phyloP scores from a whole-genome alignment of 148 eudicot species.

The Vaccinium myrtillus region DNA sequence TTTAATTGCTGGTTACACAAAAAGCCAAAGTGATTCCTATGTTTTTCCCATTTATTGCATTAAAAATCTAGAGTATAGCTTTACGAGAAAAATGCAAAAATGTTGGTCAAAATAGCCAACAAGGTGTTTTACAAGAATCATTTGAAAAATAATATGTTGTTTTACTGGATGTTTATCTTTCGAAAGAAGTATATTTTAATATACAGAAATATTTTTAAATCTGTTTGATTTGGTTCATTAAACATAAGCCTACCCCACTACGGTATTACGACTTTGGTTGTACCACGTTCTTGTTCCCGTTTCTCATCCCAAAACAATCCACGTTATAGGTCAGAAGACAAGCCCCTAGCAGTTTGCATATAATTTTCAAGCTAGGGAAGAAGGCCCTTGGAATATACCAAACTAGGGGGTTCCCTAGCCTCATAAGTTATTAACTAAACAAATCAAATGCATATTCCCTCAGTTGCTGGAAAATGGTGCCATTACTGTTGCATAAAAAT shows the following conservation, averaged over 20 bases:
- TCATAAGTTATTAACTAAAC: background rate
- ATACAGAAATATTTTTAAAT: background rate
- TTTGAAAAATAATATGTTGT: background rate
- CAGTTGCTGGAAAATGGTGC: background rate
- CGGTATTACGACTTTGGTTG: background rate
- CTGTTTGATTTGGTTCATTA: background rate
- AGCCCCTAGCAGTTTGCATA: background rate
- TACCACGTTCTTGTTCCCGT: background rate
- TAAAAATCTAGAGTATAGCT: background rate
- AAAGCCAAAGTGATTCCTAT: background rate
- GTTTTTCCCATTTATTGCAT: background rate
- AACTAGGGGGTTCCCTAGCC: background rate
- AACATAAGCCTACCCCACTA: background rate
- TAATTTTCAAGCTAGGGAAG: background rate
- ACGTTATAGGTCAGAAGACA: background rate
- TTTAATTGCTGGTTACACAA: no score
- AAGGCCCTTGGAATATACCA: background rate
- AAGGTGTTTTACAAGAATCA: background rate
- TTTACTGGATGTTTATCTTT: background rate
- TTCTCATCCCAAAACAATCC: background rate
- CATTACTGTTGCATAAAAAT: no score
- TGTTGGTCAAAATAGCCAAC: background rate
- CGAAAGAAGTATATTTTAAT: background rate
- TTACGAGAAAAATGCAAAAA: background rate
- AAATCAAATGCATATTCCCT: background rate